A percentile compares a stretch with the other conserved stretches of the same genome.
phyloP scores from a whole-genome alignment of 768 basidiomycete genomes.

The Gymnopilus dilepis region DNA sequence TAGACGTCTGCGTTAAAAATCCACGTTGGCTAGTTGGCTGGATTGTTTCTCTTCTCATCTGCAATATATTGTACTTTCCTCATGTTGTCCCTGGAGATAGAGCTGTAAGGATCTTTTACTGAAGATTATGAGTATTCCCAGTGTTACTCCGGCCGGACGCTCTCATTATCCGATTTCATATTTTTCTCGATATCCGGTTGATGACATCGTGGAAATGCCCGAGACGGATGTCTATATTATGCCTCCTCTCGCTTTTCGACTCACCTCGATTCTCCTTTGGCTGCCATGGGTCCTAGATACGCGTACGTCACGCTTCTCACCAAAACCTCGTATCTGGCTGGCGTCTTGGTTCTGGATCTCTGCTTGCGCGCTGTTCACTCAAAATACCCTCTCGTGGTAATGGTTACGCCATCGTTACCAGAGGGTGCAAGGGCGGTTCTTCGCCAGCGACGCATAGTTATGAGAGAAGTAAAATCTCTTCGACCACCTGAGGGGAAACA shows the following conservation, averaged over 20 bases:
- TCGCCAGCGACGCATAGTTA: slow-evolving; percentile 52
- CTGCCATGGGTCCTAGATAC: slow-evolving; percentile 31
- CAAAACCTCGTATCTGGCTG: slow-evolving; percentile 67
- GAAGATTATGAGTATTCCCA: slow-evolving; percentile 16
- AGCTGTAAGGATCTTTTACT: slow-evolving; percentile 11
- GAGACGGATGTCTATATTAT: slow-evolving; percentile 28
- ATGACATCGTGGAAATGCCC: slow-evolving; percentile 30
- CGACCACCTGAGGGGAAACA: slow-evolving; percentile 53
- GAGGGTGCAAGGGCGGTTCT: slow-evolving; percentile 58
- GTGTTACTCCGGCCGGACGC: slow-evolving; percentile 23
- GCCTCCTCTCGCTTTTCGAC: slow-evolving; percentile 21
- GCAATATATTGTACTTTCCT: slow-evolving; percentile 34
- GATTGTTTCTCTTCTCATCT: slow-evolving; percentile 23
- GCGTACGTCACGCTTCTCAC: slow-evolving; percentile 86
- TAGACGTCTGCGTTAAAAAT: slow-evolving; percentile 31
- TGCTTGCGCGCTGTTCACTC: slow-evolving; percentile 59
- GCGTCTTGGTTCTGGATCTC: slow-evolving; percentile 63
- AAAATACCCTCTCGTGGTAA: slow-evolving; percentile 78
- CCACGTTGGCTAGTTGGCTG: slow-evolving; percentile 18
- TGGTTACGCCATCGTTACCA: slow-evolving; percentile 68
- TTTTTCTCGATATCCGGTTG: slow-evolving; percentile 21
- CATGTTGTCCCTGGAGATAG: slow-evolving; percentile 14
- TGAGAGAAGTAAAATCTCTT: slow-evolving; percentile 65
- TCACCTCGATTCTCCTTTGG: slow-evolving; percentile 13
- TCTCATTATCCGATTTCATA: slow-evolving; percentile 25